Conservation (phyloP, 352 stramenopile genomes). For the Phytophthora foliorum region DNA sequence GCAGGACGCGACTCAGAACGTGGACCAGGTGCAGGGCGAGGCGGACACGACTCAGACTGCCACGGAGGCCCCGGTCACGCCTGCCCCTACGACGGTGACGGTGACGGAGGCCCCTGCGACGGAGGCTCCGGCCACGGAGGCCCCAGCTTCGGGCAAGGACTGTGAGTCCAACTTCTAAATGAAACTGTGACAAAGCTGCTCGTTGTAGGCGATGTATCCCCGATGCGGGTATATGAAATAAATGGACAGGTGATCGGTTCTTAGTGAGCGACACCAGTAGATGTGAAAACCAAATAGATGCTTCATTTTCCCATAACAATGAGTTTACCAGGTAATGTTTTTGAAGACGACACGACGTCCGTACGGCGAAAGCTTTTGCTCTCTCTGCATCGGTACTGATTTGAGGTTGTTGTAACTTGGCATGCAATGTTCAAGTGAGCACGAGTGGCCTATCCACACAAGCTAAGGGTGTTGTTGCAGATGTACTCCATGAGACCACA, state of each 20-base stretch:
- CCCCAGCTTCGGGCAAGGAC: constrained; percentile 17
- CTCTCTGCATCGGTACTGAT: neutral
- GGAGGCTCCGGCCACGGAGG: constrained; percentile 4
- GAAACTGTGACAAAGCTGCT: constrained; percentile 1
- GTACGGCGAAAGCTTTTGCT: constrained; percentile 15
- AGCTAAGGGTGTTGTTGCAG: constrained; percentile 1
- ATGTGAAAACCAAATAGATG: constrained; percentile 29
- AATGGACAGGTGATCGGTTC: constrained; percentile 22
- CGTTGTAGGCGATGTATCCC: constrained; percentile 25
- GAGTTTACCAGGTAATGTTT: too few species aligned
- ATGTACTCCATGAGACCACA: neutral
- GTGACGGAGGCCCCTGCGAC: neutral
- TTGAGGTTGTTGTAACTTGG: constrained; percentile 11
- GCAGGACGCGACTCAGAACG: constrained; percentile 24
- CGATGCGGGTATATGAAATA: constrained; percentile 30
- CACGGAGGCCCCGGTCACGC: neutral
- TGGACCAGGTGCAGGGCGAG: constrained; percentile 28
- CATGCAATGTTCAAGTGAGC: constrained; percentile 8
- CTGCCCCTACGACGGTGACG: constrained; percentile 20
- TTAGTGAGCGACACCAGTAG: constrained; percentile 13
- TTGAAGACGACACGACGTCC: constrained; percentile 1
- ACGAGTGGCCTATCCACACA: constrained; percentile 13
- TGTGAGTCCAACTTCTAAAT: constrained; percentile 34
- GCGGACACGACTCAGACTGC: constrained; percentile 4
- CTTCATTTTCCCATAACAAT: too few species aligned